Conservation (phyloP, 1,284 basidiomycete genomes). For the Cerioporus squamosus region DNA sequence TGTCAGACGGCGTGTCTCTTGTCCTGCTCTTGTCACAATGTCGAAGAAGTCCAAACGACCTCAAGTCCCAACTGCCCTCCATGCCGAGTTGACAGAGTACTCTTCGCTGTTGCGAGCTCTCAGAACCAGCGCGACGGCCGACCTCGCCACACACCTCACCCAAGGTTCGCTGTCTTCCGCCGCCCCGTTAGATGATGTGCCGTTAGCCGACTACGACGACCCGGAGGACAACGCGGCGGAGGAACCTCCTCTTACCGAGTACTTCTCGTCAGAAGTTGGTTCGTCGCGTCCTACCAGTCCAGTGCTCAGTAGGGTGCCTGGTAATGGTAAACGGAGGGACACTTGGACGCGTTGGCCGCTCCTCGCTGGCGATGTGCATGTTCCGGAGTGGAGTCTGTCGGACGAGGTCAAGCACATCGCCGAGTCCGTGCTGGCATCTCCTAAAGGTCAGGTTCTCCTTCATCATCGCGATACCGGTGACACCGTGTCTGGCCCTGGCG, state of each 20-base stretch:
- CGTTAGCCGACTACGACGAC: background rate
- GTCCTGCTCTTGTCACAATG: conserved; percentile 33
- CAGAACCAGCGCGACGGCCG: conserved; percentile 54
- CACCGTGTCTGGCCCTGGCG: conserved; percentile 10
- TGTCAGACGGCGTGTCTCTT: too few relatives aligned
- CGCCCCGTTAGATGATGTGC: conserved; percentile 10
- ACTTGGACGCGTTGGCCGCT: conserved; percentile 74
- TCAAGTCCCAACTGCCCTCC: conserved; percentile 51
- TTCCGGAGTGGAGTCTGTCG: conserved; percentile 62
- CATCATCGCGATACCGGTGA: background rate
- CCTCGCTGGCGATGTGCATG: conserved; percentile 53
- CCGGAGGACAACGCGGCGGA: conserved; percentile 13
- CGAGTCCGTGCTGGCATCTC: conserved; percentile 28
- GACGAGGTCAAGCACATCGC: conserved; percentile 59
- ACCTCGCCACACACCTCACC: conserved; percentile 54
- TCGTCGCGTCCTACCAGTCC: conserved; percentile 17
- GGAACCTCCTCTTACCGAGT: conserved; percentile 13
- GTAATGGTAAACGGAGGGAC: conserved; percentile 33
- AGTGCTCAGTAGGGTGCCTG: conserved; percentile 26
- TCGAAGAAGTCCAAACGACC: conserved; percentile 50
- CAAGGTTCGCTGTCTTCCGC: conserved; percentile 1
- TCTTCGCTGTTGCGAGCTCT: conserved; percentile 63
- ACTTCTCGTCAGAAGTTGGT: background rate
- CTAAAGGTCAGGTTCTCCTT: background rate
- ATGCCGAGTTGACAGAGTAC: conserved; percentile 66